Percentiles rank a stretch among this genome's conserved stretches.
These are phyloP conservation scores for Endocalyx cinctus DNA, from an alignment of 2,329 filamentous ascomycete genomes.

Conservation along the genomic window DNA sequence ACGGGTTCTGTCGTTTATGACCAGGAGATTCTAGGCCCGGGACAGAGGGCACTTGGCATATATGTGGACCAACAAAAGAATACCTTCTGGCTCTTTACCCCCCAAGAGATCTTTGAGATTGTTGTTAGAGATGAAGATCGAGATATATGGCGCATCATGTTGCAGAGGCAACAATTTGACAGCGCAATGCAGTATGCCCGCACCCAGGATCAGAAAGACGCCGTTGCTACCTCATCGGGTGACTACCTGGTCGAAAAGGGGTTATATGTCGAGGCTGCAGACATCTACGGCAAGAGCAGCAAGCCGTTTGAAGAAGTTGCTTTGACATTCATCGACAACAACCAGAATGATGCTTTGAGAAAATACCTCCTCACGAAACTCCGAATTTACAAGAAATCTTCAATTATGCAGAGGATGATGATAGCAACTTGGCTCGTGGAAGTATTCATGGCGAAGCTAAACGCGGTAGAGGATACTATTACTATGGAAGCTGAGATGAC, in stretches of 20 bases:
- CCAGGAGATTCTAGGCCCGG: slow-evolving; percentile 75
- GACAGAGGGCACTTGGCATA: slow-evolving; percentile 76
- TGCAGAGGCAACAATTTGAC: slow-evolving; percentile 82
- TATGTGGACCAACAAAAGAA: slow-evolving; percentile 90
- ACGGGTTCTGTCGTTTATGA: slow-evolving; percentile 84
- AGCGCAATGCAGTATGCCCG: slow-evolving; percentile 80
- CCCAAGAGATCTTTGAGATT: slow-evolving; percentile 88
- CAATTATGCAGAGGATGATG: slow-evolving; percentile 91
- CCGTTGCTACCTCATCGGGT: slow-evolving; percentile 85
- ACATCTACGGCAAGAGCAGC: slow-evolving; percentile 89
- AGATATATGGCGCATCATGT: slow-evolving; percentile 92
- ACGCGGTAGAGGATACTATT: slow-evolving; percentile 89
- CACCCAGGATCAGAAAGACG: slow-evolving; percentile 77
- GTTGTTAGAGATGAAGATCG: slow-evolving; percentile 85
- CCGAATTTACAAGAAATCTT: slow-evolving; percentile 72
- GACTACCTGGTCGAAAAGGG: slow-evolving; percentile 81
- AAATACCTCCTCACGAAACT: slow-evolving; percentile 88
- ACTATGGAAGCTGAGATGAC: slow-evolving; percentile 80
- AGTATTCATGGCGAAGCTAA: slow-evolving; percentile 95
- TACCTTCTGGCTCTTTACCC: slow-evolving; percentile 95
- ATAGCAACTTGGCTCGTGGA: slow-evolving; percentile 93
- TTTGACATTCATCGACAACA: slow-evolving; percentile 81
- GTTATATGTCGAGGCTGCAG: slow-evolving; percentile 79
- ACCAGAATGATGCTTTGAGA: slow-evolving; percentile 83
- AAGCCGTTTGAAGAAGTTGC: slow-evolving; percentile 97